Evolutionary conservation across 129 eudicot species (phyloP).

Genomic region (Centella asiatica): DNA sequence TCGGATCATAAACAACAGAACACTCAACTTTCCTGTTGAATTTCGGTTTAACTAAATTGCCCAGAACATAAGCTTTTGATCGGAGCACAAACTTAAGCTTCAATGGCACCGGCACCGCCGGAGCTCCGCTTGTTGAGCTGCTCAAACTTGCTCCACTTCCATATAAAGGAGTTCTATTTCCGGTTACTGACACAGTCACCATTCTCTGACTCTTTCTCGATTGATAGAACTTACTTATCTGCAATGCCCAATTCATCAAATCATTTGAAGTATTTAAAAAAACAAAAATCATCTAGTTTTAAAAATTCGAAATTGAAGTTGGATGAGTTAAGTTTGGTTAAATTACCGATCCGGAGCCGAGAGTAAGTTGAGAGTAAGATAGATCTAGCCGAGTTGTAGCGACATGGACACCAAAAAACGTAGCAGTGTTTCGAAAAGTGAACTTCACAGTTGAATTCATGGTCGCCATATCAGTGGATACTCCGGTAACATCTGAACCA

Average conservation of each 20-base stretch:
- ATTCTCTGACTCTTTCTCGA: slow-evolving; percentile 46
- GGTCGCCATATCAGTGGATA: slow-evolving; percentile 85
- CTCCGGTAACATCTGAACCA: slow-evolving; percentile 83
- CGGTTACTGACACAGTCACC: slow-evolving; percentile 38
- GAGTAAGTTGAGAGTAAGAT: slow-evolving; percentile 43
- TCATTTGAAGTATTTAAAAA: neutral
- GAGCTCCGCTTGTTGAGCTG: slow-evolving; percentile 54
- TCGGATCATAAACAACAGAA: slow-evolving; percentile 39
- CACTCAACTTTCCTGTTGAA: slow-evolving; percentile 56
- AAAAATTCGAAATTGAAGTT: neutral
- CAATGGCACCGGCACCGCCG: slow-evolving; percentile 58
- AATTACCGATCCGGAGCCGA: slow-evolving; percentile 80
- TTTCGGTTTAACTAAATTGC: slow-evolving; percentile 78
- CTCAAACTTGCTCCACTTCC: slow-evolving; percentile 79
- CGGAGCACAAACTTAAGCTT: slow-evolving; percentile 50
- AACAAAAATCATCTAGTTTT: neutral
- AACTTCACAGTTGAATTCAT: slow-evolving; percentile 65
- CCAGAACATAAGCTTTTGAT: slow-evolving; percentile 80
- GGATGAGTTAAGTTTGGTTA: neutral
- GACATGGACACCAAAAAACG: slow-evolving; percentile 88
- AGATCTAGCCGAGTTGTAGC: slow-evolving; percentile 65
- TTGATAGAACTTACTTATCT: slow-evolving; percentile 78
- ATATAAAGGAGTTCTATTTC: slow-evolving; percentile 66
- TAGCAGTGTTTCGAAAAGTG: slow-evolving; percentile 60
- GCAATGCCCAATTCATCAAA: slow-evolving; percentile 5